Conservation (phyloP, 2,329 filamentous ascomycete genomes). For the Xylariaceae sp. region DNA sequence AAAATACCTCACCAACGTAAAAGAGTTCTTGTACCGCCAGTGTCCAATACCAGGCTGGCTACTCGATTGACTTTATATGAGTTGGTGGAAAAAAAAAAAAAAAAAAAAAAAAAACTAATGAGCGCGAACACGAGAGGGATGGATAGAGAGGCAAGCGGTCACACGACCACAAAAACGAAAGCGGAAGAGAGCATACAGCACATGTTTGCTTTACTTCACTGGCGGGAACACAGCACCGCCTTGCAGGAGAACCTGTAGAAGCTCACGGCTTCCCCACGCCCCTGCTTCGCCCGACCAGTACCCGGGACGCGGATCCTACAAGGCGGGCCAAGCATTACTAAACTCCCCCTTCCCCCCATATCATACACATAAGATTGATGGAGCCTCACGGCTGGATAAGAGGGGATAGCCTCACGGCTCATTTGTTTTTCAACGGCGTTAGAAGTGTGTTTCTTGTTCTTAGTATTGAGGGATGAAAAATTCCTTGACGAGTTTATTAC, state of each 20-base stretch:
- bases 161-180: constrained; percentile 21
- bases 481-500: not conserved
- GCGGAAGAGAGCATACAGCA: constrained; percentile 6
- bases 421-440: constrained; percentile 20
- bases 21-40: no score
- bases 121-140: constrained; percentile 1
- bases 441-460: constrained; percentile 9
- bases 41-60: not conserved
- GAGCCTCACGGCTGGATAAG: constrained; percentile 28
- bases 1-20: no score
- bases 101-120: constrained; percentile 2
- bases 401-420: constrained; percentile 28
- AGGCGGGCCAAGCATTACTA: no score
- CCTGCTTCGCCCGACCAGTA: no score
- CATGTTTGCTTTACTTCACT: not conserved
- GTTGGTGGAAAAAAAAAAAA: constrained; percentile 2
- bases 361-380: constrained; percentile 21
- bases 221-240: constrained; percentile 24
- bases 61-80: not conserved
- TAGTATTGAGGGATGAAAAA: not conserved
- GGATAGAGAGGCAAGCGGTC: constrained; percentile 20
- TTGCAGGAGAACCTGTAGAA: not conserved
- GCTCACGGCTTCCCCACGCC: no score
- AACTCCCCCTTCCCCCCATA: no score
- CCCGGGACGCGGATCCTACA: no score